Evolutionary conservation across 306 rosid species (phyloP), one percentile per base, ranked within the genome.

Genomic region (Castanea mollissima): DNA sequence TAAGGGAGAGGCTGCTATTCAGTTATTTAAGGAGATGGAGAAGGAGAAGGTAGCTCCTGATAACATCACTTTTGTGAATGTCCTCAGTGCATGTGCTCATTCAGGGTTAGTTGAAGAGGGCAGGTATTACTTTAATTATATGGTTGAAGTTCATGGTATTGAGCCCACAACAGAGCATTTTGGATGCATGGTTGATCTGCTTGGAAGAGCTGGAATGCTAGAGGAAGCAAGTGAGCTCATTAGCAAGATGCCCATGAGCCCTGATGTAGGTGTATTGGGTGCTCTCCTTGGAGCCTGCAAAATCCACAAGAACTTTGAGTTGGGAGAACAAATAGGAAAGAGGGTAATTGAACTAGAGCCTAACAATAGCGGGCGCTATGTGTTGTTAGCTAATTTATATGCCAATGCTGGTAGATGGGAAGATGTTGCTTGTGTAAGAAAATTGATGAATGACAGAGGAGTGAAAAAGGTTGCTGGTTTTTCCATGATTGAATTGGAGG

Each of bases 221-320:
- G 85, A 81, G 68, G 91, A 87, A 78, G 92, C 97, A 10, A 84
- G 56, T 62, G 82, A 81, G 67, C 72, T 88, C 68, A 79, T 90
- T 49, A 71, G 58, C 35, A 80, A 83, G 46, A 90, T 90, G 93
- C 92, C 90, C 4, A 81, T 84, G 80, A 81, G 78, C 73, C 91
- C 93, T 13, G 93, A 90, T 60, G 94, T 85, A 2, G 68, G 87
- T 4, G 85, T 87, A 6, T 49, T 90, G 55, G 93, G 94, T 55
- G 94, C 97, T 1, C 91, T 92, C 41, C 85, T 92, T 25, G 97
- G 97, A 78, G 94, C 94, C 7, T 92, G 97, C 75, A 90, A 81
- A 78, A 88, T 90, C 59, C 90, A 92, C 74, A 83, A 90, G 44
- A 86, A 87, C 75, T 10, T 78, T 0, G 88, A 88, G 73, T 56